Evolutionary conservation across 2,329 filamentous ascomycete genomes (phyloP).

Genomic region (Hypoxylon sp.): DNA sequence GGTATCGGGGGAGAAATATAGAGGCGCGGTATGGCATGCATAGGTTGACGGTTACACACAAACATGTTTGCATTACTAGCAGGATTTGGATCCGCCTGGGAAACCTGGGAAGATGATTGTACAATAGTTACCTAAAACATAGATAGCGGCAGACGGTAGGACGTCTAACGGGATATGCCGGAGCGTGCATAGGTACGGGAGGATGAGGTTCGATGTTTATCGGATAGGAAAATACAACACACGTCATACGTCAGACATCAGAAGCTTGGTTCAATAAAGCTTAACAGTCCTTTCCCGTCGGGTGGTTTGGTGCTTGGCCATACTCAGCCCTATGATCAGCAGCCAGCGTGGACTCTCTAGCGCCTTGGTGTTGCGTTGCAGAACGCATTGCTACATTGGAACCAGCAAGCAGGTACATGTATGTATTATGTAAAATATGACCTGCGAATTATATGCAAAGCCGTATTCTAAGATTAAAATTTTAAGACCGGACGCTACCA

Average conservation of each 20-base stretch:
- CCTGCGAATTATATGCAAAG: neutral
- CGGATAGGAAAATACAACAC: slow-evolving; percentile 12
- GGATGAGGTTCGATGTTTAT: neutral
- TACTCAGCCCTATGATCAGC: slow-evolving; percentile 27
- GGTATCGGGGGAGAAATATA: slow-evolving; percentile 15
- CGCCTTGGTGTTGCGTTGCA: neutral
- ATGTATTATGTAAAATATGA: neutral
- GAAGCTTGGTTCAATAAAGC: slow-evolving; percentile 16
- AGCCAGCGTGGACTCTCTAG: neutral
- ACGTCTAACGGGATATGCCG: slow-evolving; percentile 3
- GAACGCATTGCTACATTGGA: neutral
- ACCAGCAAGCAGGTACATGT: neutral
- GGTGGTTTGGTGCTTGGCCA: slow-evolving; percentile 1
- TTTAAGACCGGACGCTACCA: slow-evolving; percentile 5
- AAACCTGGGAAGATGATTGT: slow-evolving; percentile 29
- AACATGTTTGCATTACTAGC: slow-evolving; percentile 30
- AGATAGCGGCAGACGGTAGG: slow-evolving; percentile 8
- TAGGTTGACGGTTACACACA: slow-evolving; percentile 32
- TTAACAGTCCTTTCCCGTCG: slow-evolving; percentile 3
- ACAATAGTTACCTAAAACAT: slow-evolving; percentile 18
- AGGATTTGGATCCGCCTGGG: slow-evolving; percentile 31
- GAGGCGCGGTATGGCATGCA: slow-evolving; percentile 26
- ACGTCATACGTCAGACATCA: slow-evolving; percentile 14
- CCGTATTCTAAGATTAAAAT: slow-evolving; percentile 40
- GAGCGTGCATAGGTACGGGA: slow-evolving; percentile 1